phyloP scores from a whole-genome alignment of 2,329 filamentous ascomycete genomes.

The Cladophialophora immunda region DNA sequence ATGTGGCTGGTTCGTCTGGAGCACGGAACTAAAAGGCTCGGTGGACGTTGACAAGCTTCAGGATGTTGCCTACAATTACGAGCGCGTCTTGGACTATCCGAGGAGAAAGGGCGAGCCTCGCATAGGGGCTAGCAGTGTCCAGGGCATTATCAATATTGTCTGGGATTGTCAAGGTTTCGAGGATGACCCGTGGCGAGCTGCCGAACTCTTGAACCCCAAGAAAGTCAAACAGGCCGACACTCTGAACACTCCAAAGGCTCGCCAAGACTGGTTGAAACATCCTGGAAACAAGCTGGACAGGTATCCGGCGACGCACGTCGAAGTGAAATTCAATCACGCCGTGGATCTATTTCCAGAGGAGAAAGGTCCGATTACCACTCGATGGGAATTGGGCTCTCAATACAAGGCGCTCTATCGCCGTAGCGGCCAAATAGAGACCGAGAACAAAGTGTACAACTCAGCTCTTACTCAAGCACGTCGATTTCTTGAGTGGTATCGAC shows the following conservation, averaged over 20 bases:
- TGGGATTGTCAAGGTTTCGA: conserved; percentile 10
- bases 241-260: not conserved
- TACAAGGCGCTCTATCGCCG: conserved; percentile 1
- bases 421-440: conserved; percentile 1
- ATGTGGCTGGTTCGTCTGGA: conserved; percentile 5
- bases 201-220: conserved; percentile 12
- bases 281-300: not conserved
- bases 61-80: not conserved
- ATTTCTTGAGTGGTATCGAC: conserved; percentile 3
- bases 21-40: conserved; percentile 2
- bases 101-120: conserved; percentile 1
- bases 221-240: conserved; percentile 12
- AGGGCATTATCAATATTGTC: conserved; percentile 1
- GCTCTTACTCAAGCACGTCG: conserved; percentile 2
- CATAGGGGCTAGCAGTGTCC: not conserved
- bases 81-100: conserved; percentile 10
- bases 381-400: conserved; percentile 4
- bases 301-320: conserved; percentile 5
- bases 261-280: not conserved
- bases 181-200: conserved; percentile 1
- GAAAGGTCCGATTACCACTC: conserved; percentile 2
- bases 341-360: conserved; percentile 21
- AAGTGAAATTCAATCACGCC: not conserved
- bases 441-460: conserved; percentile 1
- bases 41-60: conserved; percentile 1